These are phyloP conservation scores for Ganoderma resinaceum DNA, from an alignment of 1,284 basidiomycete genomes.

Conservation along the genomic window DNA sequence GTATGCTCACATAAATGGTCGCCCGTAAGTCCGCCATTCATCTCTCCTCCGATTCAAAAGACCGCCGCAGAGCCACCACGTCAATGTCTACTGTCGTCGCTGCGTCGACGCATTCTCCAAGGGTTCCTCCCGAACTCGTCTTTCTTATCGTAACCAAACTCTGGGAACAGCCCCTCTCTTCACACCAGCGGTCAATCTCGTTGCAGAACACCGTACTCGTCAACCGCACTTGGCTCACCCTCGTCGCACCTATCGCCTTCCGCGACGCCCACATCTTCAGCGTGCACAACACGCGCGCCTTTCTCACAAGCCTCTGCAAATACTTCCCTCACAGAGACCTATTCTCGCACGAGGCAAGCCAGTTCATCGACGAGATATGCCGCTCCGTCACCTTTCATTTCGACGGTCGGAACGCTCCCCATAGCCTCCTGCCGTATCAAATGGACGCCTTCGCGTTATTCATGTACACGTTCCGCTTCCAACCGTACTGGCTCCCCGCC, in stretches of 20 bases:
- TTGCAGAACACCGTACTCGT: constrained; percentile 42
- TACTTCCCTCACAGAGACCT: constrained; percentile 22
- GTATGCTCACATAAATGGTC: no score
- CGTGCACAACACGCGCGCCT: constrained; percentile 35
- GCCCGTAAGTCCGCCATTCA: no score
- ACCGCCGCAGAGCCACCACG: not conserved
- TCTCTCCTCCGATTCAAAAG: no score
- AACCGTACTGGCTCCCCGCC: constrained; percentile 39
- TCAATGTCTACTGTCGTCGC: not conserved
- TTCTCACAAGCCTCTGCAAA: constrained; percentile 35
- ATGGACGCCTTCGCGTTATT: no score
- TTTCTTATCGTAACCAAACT: constrained; percentile 42
- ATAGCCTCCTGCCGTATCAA: no score
- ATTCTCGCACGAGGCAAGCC: constrained; percentile 27
- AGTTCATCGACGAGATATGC: constrained; percentile 34
- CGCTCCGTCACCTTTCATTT: constrained; percentile 41
- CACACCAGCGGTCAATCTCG: constrained; percentile 40
- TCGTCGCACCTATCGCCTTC: constrained; percentile 41
- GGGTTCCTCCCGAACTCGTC: constrained; percentile 46
- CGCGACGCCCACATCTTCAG: constrained; percentile 43
- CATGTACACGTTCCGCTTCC: constrained; percentile 37
- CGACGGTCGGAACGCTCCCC: no score
- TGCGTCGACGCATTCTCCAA: constrained; percentile 5
- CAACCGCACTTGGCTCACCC: constrained; percentile 39
- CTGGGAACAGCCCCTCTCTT: constrained; percentile 42